phyloP scores from a whole-genome alignment of 2,329 filamentous ascomycete species.

The Neofusicoccum laricinum region DNA sequence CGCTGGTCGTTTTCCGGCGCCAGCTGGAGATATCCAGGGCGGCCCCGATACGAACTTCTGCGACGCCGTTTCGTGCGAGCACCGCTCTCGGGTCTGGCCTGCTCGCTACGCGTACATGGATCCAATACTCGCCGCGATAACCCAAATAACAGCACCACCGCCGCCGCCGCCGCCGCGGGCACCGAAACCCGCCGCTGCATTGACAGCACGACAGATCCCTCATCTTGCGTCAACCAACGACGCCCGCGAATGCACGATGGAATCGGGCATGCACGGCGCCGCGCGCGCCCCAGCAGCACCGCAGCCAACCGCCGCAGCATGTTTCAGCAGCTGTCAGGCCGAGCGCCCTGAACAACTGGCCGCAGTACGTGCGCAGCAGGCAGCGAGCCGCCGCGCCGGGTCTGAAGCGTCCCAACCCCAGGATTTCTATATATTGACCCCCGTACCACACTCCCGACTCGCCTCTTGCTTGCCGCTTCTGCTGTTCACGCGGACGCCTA shows the following conservation, averaged over 20 bases:
- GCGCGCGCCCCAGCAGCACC: neutral
- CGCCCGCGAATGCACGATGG: constrained; percentile 7
- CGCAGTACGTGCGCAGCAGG: neutral
- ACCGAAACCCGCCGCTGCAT: neutral
- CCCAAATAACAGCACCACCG: neutral
- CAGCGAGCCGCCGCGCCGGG: neutral
- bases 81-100: neutral
- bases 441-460: constrained; percentile 8
- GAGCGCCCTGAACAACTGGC: neutral
- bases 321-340: constrained; percentile 15
- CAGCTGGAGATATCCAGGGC: neutral
- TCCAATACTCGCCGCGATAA: constrained; percentile 4
- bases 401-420: neutral
- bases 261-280: constrained; percentile 8
- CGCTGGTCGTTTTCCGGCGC: neutral
- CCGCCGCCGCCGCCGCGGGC: neutral
- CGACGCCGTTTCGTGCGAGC: too few species aligned
- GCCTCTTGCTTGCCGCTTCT: constrained; percentile 3
- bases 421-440: constrained; percentile 11
- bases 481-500: constrained; percentile 10
- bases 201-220: constrained; percentile 7
- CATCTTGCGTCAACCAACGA: constrained; percentile 13
- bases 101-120: neutral
- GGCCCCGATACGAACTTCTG: neutral
- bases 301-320: constrained; percentile 4